Evolutionary conservation across 495 filamentous ascomycete genomes (phyloP).

Genomic region (Aspergillus funiculosus): DNA sequence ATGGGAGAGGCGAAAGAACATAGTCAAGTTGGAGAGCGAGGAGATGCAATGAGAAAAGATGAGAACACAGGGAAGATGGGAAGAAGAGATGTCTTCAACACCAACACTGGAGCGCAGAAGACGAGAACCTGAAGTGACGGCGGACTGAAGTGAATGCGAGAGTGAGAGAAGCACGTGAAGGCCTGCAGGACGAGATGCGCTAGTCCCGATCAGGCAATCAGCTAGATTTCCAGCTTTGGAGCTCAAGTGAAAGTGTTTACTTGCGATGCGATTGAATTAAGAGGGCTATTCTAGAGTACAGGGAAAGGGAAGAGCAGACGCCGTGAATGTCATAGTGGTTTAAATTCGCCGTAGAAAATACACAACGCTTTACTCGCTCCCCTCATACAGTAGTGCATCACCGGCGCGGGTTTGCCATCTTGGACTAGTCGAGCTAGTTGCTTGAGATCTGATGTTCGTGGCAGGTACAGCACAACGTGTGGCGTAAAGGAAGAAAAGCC

Average conservation of each 20-base stretch:
- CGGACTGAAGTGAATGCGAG: constrained; percentile 6
- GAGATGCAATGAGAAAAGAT: background rate
- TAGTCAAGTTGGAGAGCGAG: background rate
- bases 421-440: constrained; percentile 67
- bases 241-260: background rate
- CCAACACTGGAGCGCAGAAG: background rate
- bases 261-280: background rate
- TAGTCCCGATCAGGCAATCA: constrained; percentile 23
- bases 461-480: constrained; percentile 72
- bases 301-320: background rate
- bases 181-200: constrained; percentile 3
- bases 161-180: constrained; percentile 9
- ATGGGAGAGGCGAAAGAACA: background rate
- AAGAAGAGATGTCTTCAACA: background rate
- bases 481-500: constrained; percentile 49
- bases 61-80: background rate
- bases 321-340: constrained; percentile 15
- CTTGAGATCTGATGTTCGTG: constrained; percentile 76
- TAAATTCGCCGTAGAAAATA: constrained; percentile 48
- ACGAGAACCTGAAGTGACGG: constrained; percentile 1
- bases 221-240: constrained; percentile 10
- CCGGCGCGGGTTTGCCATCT: constrained; percentile 51
- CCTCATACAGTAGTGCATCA: constrained; percentile 86
- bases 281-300: background rate
- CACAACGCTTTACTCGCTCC: constrained; percentile 79